Base-by-base conservation (phyloP, 2,329 filamentous ascomycete species). In the Phyllosticta ampelicida region DNA sequence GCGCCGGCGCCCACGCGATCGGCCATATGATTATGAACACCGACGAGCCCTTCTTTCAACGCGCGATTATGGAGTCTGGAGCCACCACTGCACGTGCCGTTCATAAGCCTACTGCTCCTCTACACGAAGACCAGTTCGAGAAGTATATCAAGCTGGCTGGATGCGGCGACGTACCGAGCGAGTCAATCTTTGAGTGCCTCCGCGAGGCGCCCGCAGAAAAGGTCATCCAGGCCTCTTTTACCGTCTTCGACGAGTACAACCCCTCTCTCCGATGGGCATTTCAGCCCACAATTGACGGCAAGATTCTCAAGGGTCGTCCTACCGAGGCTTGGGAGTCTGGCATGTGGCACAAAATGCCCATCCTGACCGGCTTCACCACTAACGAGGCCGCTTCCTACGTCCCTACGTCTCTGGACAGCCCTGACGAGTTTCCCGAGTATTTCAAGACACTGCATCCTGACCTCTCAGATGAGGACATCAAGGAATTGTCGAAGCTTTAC, bases 351-450 rank as follows among this genome's bases (percentile, higher is more conserved):
- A 76, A 77, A 62, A 74, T 85, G 8, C 82, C 84, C 8, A 78
- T 89, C 53, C 71, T 90, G 53, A 87, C 85, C 0, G 86, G 86
- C 8, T 89, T 84, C 74, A 85, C 84, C 69, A 80, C 82, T 48
- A 84, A 89, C 65, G 86, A 90, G 68, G 86, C 86, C 16, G 78
- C 82, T 0, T 68, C 76, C 44, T 89, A 89, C 65, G 80, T 88
- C 0, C 79, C 84, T 0, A 68, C 73, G 13, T 63, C 68, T 6
- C 74, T 79, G 56, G 71, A 75, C 13, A 74, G 73, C 2, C 72
- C 78, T 10, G 70, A 68, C 0, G 76, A 84, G 10, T 86, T 88
- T 66, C 75, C 74, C 2, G 60, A 68, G 2, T 87, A 89, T 69
- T 88, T 87, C 74, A 67, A 71, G 0, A 74, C 70, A 0, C 77